Base-by-base conservation (phyloP, 306 rosid species). In the Cucumis melo region DNA sequence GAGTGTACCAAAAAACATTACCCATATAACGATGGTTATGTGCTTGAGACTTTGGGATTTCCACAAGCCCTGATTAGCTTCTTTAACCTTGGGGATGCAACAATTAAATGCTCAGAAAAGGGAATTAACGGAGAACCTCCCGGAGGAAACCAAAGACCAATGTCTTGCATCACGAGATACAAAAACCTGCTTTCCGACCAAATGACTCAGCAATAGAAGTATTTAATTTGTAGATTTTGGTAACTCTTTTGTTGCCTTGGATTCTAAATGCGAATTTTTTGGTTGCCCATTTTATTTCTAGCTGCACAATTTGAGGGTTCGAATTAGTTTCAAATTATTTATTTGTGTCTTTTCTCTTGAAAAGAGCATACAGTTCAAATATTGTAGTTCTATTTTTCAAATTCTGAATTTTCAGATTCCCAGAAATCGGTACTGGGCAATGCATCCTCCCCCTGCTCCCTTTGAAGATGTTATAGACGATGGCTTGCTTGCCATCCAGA, bases 391-490 rank as follows among this genome's bases (percentile, higher is more conserved):
- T 83, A 79, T 75, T 57, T 74, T 81, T 82, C 86, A 86, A 82
- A 81, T 81, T 85, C 81, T 44, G 66, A 76, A 81, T 82, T 86
- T 82, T 86, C 64, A 94, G 98, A 97, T 91, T 87, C 97, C 98
- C 73, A 88, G 98, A 87, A 91, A 90, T 79, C 87, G 96, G 55
- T 94, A 94, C 84, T 94, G 98, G 98, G 97, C 96, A 83, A 86
- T 94, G 95, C 98, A 94, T 91, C 98, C 98, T 60, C 98, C 98
- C 50, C 98, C 98, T 44, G 89, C 91, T 36, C 96, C 97, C 79
- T 91, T 94, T 83, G 98, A 91, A 90, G 96, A 91, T 84, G 97
- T 94, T 75, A 88, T 94, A 51, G 98, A 90, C 85, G 95, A 90
- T 70, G 98, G 98, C 72, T 84, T 94, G 82, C 77, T 80, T 92